Evolutionary conservation across 208 protist species (phyloP).

Genomic region (Trypanosoma lewisi): DNA sequence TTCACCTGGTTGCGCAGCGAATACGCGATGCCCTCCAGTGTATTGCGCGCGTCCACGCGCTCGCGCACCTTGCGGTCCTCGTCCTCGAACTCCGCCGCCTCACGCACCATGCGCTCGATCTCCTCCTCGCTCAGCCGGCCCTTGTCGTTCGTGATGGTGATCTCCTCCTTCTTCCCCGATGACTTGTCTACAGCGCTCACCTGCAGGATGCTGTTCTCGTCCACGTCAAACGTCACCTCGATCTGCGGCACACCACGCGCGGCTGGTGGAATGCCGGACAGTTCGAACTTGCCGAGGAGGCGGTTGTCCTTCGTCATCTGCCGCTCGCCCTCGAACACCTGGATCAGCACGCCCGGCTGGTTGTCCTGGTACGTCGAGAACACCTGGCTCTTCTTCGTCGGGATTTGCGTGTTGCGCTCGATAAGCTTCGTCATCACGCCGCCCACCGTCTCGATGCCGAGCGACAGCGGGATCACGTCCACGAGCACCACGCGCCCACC

Average conservation of each 20-base stretch:
- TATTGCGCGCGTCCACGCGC: conserved; percentile 83
- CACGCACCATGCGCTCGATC: conserved; percentile 88
- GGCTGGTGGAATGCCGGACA: conserved; percentile 74
- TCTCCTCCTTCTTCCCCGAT: conserved; percentile 84
- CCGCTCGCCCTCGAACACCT: conserved; percentile 95
- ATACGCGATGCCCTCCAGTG: conserved; percentile 92
- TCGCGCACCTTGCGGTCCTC: conserved; percentile 87
- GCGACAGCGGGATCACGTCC: conserved; percentile 91
- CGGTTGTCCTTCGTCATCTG: conserved; percentile 90
- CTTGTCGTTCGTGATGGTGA: conserved; percentile 91
- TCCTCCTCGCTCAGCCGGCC: conserved; percentile 83
- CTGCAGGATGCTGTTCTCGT: conserved; percentile 97
- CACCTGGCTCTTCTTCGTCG: conserved; percentile 84
- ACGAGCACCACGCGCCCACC: conserved; percentile 82
- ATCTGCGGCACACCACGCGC: conserved; percentile 96
- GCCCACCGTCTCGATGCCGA: conserved; percentile 92
- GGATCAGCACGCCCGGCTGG: conserved; percentile 87
- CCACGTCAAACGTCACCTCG: conserved; percentile 98
- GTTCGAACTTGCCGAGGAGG: conserved; percentile 93
- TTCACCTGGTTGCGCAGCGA: conserved; percentile 36
- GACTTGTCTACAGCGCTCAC: conserved; percentile 94
- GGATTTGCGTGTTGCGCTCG: conserved; percentile 84
- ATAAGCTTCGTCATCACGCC: conserved; percentile 95
- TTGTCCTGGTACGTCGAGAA: conserved; percentile 90
- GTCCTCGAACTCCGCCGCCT: conserved; percentile 79